phyloP scores from a whole-genome alignment of 139 green algal genomes.

The Chlamydomonas schloesseri region DNA sequence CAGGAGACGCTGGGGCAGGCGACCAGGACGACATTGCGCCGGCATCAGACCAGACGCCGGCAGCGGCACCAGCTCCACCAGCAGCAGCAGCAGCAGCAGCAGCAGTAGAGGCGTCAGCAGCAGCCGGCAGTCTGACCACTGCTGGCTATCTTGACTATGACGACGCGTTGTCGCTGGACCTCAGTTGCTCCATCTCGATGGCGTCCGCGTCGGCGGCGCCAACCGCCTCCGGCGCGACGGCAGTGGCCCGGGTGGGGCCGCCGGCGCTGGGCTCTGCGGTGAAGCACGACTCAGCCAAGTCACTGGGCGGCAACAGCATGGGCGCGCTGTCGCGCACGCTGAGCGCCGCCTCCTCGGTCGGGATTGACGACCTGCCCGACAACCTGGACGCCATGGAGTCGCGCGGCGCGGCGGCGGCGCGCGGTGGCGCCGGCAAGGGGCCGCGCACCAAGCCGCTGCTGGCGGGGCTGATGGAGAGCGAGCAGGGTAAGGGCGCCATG shows the following conservation, averaged over 20 bases:
- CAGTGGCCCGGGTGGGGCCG: neutral
- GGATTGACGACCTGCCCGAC: conserved; percentile 1
- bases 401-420: too few species aligned
- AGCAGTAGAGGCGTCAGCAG: neutral
- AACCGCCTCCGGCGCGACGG: neutral
- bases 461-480: neutral
- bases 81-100: neutral
- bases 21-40: neutral
- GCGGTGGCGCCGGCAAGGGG: too few species aligned
- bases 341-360: neutral
- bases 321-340: neutral
- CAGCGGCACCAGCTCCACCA: neutral
- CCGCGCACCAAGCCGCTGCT: neutral
- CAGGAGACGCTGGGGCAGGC: neutral
- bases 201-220: neutral
- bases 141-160: too few species aligned
- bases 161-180: neutral
- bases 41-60: neutral
- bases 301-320: neutral
- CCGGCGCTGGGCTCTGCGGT: neutral
- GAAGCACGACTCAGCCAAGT: neutral
- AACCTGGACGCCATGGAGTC: conserved; percentile 5
- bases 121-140: too few species aligned
- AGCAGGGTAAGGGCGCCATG: conserved; percentile 16
- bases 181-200: neutral